These are phyloP conservation scores for Striga hermonthica DNA, from an alignment of 305 asterid genomes.

Conservation along the genomic window DNA sequence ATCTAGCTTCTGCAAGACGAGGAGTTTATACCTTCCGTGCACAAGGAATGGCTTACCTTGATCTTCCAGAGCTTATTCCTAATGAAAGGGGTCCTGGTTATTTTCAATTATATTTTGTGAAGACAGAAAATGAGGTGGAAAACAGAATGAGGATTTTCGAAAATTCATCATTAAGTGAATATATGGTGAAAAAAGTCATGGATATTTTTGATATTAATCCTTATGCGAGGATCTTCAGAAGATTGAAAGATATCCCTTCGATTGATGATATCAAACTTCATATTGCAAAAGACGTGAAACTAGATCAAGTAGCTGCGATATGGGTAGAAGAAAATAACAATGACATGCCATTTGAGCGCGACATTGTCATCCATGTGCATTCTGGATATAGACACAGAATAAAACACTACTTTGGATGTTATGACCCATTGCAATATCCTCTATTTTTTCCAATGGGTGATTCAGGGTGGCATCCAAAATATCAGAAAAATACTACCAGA, in stretches of 20 bases:
- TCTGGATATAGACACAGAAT: too few relatives aligned
- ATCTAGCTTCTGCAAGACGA: neutral
- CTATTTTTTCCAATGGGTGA: neutral
- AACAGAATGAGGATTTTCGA: neutral
- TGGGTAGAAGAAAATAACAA: neutral
- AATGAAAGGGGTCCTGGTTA: neutral
- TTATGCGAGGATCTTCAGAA: neutral
- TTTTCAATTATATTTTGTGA: slow-evolving; percentile 3
- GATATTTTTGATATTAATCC: neutral
- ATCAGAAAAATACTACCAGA: neutral
- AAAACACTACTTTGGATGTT: too few relatives aligned
- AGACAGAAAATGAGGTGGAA: neutral
- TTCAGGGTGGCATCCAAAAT: neutral
- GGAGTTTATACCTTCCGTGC: neutral
- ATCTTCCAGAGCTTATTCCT: neutral
- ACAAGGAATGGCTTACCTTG: neutral
- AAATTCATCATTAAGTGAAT: neutral
- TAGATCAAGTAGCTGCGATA: neutral
- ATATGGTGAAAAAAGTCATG: neutral
- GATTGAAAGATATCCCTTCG: neutral
- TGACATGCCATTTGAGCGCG: too few relatives aligned
- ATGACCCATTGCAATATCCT: neutral
- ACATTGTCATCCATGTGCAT: too few relatives aligned
- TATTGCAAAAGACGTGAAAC: too few relatives aligned
- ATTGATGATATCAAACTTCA: too few relatives aligned